Base-by-base conservation (phyloP, 2,329 filamentous ascomycete genomes). In the Apiospora aurea region DNA sequence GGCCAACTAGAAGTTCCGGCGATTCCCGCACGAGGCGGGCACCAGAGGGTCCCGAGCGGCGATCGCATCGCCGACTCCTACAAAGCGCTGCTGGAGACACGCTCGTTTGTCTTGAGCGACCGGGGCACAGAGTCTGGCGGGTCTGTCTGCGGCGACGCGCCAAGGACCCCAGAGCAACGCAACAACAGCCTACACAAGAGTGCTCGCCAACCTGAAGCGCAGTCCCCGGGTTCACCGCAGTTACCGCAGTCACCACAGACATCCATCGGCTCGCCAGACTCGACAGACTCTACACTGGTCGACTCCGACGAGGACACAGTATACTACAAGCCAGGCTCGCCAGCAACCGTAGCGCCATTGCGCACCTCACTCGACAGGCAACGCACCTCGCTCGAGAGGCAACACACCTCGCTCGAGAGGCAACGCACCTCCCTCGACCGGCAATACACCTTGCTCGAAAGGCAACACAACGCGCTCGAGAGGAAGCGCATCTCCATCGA, bases 51-150 rank as follows among this genome's bases (percentile, higher is more conserved):
- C 0, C 81, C 82, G 0, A 86, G 83, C 74, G 83, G 85, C 46
- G 86, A 88, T 70, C 78, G 82, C 51, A 85, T 88, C 46, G 87
- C 87, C 29, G 85, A 87, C 61, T 85, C 88, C 70, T 89, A 89
- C 73, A 81, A 82, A 24, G 83, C 84, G 1, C 75, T 88, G 1
- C 79, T 88, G 4, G 83, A 85, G 26, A 81, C 82, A 0, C 81
- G 81, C 57, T 80, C 79, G 47, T 82, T 83, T 0, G 76, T 81
- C 4, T 74, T 78, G 69, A 75, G 75, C 16, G 81, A 82, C 10
- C 44, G 18, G 18, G 57, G 34, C 6, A n/a, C 18, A 8, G 57
- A 61, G 26, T 14, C 53, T 21, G 26, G 26, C 16, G 51, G 7
- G 1, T 29, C 49, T 26, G 49, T 34, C 53, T 61, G 53, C 29